Conservation (phyloP, 192 early-diverging fungal species). For the Gryganskiella cystojenkinii region DNA sequence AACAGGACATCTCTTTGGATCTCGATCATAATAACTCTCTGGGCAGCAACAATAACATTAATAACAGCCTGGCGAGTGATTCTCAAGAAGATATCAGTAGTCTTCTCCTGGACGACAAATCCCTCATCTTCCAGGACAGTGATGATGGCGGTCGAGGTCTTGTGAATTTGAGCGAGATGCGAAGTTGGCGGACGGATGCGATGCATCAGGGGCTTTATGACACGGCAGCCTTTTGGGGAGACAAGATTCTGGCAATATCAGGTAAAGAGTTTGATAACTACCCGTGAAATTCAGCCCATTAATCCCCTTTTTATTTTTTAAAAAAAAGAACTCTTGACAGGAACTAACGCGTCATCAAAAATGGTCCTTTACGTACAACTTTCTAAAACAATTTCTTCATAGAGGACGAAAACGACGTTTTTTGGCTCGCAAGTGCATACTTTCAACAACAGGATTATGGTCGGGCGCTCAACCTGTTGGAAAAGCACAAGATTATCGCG, state of each 20-base stretch:
- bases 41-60: not conserved
- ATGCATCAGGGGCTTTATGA: constrained; percentile 58
- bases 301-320: not conserved
- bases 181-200: constrained; percentile 65
- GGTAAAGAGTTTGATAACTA: constrained; percentile 54
- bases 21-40: constrained; percentile 6
- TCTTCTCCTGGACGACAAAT: constrained; percentile 1
- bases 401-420: constrained; percentile 62
- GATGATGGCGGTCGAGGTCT: constrained; percentile 1
- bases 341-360: not conserved
- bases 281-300: too few species aligned
- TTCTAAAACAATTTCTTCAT: constrained; percentile 3
- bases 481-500: constrained; percentile 53
- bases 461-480: constrained; percentile 56
- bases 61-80: not conserved
- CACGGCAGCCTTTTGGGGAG: constrained; percentile 75
- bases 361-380: not conserved
- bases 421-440: constrained; percentile 61
- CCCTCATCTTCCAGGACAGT: constrained; percentile 16
- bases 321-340: not conserved
- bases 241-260: constrained; percentile 69
- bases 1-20: not conserved
- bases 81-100: too few species aligned
- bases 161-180: constrained; percentile 26
- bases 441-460: constrained; percentile 60